These are phyloP conservation scores for Daedaleopsis sinensis DNA, from an alignment of 768 basidiomycete genomes.

Conservation along the genomic window DNA sequence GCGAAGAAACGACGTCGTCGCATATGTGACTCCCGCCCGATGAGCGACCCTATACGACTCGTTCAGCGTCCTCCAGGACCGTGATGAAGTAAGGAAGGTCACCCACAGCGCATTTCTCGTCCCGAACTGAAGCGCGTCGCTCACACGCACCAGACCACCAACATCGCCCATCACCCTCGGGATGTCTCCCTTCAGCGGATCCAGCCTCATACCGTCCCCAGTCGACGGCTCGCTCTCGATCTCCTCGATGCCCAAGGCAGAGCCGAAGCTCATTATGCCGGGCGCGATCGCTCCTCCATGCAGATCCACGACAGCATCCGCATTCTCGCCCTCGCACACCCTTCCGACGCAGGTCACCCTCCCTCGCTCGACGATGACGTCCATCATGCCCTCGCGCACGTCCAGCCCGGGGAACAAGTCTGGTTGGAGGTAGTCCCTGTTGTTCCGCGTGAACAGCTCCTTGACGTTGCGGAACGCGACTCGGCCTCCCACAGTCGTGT, in stretches of 20 bases:
- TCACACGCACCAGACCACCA: conserved; percentile 60
- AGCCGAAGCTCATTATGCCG: conserved; percentile 72
- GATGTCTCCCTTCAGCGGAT: conserved; percentile 50
- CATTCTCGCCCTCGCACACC: conserved; percentile 32
- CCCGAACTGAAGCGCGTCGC: conserved; percentile 72
- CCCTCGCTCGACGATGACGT: conserved; percentile 44
- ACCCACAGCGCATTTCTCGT: conserved; percentile 74
- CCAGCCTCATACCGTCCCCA: conserved; percentile 63
- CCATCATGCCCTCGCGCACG: conserved; percentile 16
- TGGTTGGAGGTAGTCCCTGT: conserved; percentile 32
- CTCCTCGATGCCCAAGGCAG: conserved; percentile 69
- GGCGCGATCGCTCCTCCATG: conserved; percentile 72
- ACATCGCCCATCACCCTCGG: conserved; percentile 56
- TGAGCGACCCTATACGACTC: conserved; percentile 57
- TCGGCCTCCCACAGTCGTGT: conserved; percentile 41
- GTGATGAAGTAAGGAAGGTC: conserved; percentile 1
- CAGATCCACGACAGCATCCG: conserved; percentile 59
- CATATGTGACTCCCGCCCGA: conserved; percentile 51
- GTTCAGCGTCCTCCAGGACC: background rate
- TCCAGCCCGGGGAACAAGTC: conserved; percentile 37
- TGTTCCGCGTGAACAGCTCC: conserved; percentile 31
- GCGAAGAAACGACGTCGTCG: conserved; percentile 31
- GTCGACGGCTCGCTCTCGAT: conserved; percentile 72
- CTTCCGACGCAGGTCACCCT: conserved; percentile 41
- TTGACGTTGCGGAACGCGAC: conserved; percentile 70